Evolutionary conservation across 345 rosid genomes (phyloP).

Genomic region (Lepidium africanum): DNA sequence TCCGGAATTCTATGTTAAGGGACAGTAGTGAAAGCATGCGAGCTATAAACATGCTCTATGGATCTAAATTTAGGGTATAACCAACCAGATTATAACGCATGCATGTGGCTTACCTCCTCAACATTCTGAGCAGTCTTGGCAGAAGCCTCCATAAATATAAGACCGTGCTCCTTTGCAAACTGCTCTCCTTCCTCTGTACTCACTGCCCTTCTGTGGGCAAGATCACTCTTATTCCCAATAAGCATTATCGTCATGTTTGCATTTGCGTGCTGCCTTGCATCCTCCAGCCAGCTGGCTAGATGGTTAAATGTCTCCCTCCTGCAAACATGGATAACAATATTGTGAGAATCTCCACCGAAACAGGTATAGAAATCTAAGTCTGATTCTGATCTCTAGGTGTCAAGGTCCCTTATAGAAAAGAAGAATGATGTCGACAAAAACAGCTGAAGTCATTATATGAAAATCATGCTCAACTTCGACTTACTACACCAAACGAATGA

Average conservation of each 20-base stretch:
- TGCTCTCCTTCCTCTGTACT: slow-evolving; percentile 95
- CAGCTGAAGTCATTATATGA: neutral
- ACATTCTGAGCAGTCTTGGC: slow-evolving; percentile 99
- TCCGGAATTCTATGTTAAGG: neutral
- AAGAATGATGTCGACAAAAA: neutral
- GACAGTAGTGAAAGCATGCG: neutral
- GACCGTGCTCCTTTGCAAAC: slow-evolving; percentile 92
- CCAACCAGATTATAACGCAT: neutral
- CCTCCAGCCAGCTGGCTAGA: slow-evolving; percentile 95
- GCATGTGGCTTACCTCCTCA: slow-evolving; percentile 52
- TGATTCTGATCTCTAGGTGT: neutral
- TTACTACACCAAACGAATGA: neutral
- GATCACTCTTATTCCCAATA: slow-evolving; percentile 89
- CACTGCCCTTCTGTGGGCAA: slow-evolving; percentile 94
- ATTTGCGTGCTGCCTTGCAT: slow-evolving; percentile 97
- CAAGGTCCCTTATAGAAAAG: neutral
- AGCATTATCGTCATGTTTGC: slow-evolving; percentile 98
- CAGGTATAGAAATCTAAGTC: neutral
- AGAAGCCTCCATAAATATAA: slow-evolving; percentile 98
- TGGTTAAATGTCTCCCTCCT: slow-evolving; percentile 96
- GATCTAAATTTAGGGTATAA: neutral
- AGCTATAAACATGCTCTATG: neutral
- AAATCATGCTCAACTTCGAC: neutral
- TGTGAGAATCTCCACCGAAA: neutral
- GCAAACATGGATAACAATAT: neutral